phyloP scores from a whole-genome alignment of 495 filamentous ascomycete genomes.

The Pseudomonodictys pantanalensis region DNA sequence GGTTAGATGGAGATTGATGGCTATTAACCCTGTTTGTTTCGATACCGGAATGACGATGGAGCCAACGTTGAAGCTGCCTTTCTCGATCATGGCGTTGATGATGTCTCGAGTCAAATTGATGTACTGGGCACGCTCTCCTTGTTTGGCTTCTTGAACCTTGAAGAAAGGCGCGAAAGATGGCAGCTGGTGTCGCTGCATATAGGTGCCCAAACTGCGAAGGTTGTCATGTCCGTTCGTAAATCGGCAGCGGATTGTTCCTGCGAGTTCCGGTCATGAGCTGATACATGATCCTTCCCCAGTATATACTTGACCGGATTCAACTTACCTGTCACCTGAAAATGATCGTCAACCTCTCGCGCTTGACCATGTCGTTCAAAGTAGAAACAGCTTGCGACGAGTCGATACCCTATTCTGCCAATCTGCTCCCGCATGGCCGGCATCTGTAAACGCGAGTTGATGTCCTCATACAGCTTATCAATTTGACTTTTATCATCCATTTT shows the following conservation, averaged over 20 bases:
- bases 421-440: neutral
- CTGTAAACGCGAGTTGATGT: neutral
- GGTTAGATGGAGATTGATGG: slow-evolving; percentile 3
- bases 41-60: slow-evolving; percentile 5
- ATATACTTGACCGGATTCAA: neutral
- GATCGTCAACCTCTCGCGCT: neutral
- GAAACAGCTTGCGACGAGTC: slow-evolving; percentile 2
- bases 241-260: slow-evolving; percentile 12
- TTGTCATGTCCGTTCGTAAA: slow-evolving; percentile 3
- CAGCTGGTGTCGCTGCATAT: slow-evolving; percentile 1
- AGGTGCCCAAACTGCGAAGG: slow-evolving; percentile 4
- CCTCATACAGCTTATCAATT: neutral
- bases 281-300: neutral
- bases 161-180: slow-evolving; percentile 11
- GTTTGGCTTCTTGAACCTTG: neutral
- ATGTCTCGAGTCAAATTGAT: neutral
- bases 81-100: slow-evolving; percentile 2
- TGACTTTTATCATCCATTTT: neutral
- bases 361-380: slow-evolving; percentile 3
- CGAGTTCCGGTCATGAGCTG: neutral
- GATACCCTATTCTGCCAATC: neutral
- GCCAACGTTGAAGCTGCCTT: slow-evolving; percentile 2
- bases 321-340: neutral
- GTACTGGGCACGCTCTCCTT: neutral
- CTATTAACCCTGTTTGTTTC: neutral